Conservation (phyloP, 352 stramenopile species). For the Phytophthora lateralis region DNA sequence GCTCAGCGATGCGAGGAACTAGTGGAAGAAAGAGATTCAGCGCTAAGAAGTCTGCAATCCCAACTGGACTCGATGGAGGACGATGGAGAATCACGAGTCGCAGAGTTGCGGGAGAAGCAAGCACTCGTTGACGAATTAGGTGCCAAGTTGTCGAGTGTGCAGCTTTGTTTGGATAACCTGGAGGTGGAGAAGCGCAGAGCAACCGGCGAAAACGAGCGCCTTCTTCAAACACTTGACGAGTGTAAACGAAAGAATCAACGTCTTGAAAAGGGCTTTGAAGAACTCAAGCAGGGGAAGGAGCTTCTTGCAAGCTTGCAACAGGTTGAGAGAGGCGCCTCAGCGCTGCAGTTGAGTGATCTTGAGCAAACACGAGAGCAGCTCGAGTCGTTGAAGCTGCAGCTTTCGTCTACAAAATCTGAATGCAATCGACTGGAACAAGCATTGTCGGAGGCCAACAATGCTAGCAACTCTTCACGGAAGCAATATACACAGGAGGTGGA, state of each 20-base stretch:
- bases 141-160: conserved; percentile 10
- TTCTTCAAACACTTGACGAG: conserved; percentile 37
- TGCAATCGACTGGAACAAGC: conserved; percentile 22
- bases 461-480: conserved; percentile 6
- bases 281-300: conserved; percentile 47
- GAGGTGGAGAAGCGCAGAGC: conserved; percentile 24
- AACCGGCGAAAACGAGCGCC: conserved; percentile 22
- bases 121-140: conserved; percentile 3
- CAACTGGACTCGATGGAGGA: conserved; percentile 18
- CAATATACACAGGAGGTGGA: conserved; percentile 7
- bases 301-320: conserved; percentile 42
- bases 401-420: conserved; percentile 28
- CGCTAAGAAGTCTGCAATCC: conserved; percentile 13
- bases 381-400: conserved; percentile 26
- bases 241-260: conserved; percentile 34
- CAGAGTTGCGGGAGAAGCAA: conserved; percentile 23
- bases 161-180: conserved; percentile 8
- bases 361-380: conserved; percentile 33
- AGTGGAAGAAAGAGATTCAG: conserved; percentile 16
- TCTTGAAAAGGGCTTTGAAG: conserved; percentile 36
- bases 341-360: conserved; percentile 30
- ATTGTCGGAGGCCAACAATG: conserved; percentile 13
- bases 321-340: conserved; percentile 33
- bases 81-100: neutral
- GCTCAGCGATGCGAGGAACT: conserved; percentile 7